phyloP scores from a whole-genome alignment of 116 monocot genomes.

The Cymodocea nodosa region DNA sequence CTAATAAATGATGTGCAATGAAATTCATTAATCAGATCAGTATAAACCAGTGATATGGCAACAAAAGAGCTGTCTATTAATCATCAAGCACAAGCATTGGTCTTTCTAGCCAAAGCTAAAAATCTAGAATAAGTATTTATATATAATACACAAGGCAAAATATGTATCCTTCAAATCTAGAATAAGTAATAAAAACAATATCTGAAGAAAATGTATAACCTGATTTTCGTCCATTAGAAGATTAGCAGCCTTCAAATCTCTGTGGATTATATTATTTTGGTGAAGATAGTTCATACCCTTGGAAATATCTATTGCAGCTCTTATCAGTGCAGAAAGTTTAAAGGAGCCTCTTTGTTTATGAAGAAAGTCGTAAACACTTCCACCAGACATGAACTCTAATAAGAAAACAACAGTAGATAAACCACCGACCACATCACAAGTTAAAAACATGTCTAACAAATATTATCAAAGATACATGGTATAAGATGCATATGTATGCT shows the following conservation, averaged over 20 bases:
- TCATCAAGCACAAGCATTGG: no score
- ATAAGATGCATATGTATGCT: not conserved
- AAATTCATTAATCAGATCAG: no score
- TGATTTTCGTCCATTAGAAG: constrained; percentile 85
- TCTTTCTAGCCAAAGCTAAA: no score
- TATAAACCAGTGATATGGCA: no score
- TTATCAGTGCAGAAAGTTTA: constrained; percentile 49
- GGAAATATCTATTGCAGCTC: constrained; percentile 72
- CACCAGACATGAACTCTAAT: constrained; percentile 78
- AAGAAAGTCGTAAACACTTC: constrained; percentile 75
- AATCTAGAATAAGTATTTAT: no score
- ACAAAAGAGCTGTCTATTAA: no score
- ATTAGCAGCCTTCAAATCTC: constrained; percentile 87
- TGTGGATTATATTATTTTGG: constrained; percentile 78
- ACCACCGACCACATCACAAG: not conserved
- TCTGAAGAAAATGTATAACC: constrained; percentile 10
- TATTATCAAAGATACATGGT: not conserved
- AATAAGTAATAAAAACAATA: not conserved
- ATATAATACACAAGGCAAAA: no score
- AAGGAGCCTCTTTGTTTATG: constrained; percentile 60
- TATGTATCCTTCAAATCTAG: no score
- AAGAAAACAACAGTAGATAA: not conserved
- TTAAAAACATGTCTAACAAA: not conserved
- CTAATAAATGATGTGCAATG: no score
- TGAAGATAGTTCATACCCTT: constrained; percentile 95